Conservation (phyloP, 495 filamentous ascomycete genomes). For the Gamarada debralockiae region DNA sequence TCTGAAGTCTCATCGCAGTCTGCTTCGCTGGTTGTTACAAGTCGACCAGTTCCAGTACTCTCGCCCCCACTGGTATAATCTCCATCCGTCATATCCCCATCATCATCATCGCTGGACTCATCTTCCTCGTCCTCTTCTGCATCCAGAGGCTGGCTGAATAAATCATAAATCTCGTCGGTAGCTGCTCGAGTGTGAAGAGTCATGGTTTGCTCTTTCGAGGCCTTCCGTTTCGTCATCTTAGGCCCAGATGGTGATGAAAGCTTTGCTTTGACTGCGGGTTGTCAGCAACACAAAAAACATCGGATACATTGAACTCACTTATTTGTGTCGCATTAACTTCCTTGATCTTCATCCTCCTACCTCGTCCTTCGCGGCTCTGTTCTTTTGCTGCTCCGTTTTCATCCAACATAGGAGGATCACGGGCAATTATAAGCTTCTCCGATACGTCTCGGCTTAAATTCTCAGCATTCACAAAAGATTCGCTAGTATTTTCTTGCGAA, state of each 20-base stretch:
- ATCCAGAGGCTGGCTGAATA: slow-evolving; percentile 90
- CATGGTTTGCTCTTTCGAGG: slow-evolving; percentile 77
- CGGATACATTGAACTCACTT: slow-evolving; percentile 46
- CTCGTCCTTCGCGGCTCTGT: slow-evolving; percentile 24
- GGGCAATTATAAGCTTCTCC: slow-evolving; percentile 40
- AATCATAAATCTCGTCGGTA: slow-evolving; percentile 93
- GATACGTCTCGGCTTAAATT: slow-evolving; percentile 21
- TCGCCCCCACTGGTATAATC: slow-evolving; percentile 81
- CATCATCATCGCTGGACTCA: slow-evolving; percentile 60
- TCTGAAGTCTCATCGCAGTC: slow-evolving; percentile 53
- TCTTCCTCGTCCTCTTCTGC: slow-evolving; percentile 40
- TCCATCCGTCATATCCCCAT: slow-evolving; percentile 55
- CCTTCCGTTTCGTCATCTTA: slow-evolving; percentile 71
- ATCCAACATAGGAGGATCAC: slow-evolving; percentile 39
- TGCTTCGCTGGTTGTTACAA: slow-evolving; percentile 37
- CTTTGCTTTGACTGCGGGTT: slow-evolving; percentile 75
- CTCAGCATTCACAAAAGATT: slow-evolving; percentile 5
- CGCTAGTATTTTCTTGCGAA: slow-evolving; percentile 54
- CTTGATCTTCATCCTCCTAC: slow-evolving; percentile 67
- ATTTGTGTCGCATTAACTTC: slow-evolving; percentile 84
- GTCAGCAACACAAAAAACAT: slow-evolving; percentile 1
- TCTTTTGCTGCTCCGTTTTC: slow-evolving; percentile 42
- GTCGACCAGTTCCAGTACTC: slow-evolving; percentile 71
- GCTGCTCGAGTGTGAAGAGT: slow-evolving; percentile 93
- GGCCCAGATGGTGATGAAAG: slow-evolving; percentile 78